Evolutionary conservation across 1,139 yeast genomes (phyloP).

Genomic region (Trichomonascaceae sp.): DNA sequence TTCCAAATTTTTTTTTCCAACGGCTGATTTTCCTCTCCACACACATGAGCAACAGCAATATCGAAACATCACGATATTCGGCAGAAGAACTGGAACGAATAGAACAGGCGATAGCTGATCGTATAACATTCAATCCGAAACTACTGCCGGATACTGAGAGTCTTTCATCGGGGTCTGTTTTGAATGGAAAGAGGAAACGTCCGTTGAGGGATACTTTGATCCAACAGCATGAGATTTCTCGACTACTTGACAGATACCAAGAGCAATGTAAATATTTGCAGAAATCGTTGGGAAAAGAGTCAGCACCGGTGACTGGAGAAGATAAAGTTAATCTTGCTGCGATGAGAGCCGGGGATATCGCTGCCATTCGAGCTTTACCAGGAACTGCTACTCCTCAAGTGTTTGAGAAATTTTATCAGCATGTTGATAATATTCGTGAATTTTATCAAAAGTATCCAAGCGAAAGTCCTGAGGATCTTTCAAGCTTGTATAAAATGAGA

Average conservation of each 20-base stretch:
- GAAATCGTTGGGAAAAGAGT: constrained; percentile 15
- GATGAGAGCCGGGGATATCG: constrained; percentile 15
- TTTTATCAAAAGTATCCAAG: constrained; percentile 31
- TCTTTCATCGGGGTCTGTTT: constrained; percentile 24
- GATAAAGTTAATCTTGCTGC: constrained; percentile 13
- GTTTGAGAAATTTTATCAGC: constrained; percentile 42
- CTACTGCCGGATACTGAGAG: constrained; percentile 35
- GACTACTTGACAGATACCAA: constrained; percentile 46
- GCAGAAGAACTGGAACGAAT: constrained; percentile 53
- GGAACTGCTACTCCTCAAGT: constrained; percentile 7
- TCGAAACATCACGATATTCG: constrained; percentile 37
- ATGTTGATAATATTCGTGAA: constrained; percentile 35
- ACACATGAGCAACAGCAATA: constrained; percentile 10
- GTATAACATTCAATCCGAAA: constrained; percentile 46
- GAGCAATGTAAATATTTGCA: constrained; percentile 33
- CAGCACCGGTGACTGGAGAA: neutral
- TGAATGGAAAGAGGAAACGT: constrained; percentile 35
- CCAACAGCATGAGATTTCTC: constrained; percentile 65
- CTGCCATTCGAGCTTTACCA: neutral
- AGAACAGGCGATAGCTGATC: constrained; percentile 46
- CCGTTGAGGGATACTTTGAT: constrained; percentile 41
- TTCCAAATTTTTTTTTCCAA: neutral
- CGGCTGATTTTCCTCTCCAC: neutral
- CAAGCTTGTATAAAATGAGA: constrained; percentile 33
- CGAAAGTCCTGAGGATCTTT: constrained; percentile 34